A percentile compares a stretch with the other conserved stretches of the same genome.
These are phyloP conservation scores for Botrytis cinerea DNA, from an alignment of 2,329 filamentous ascomycete species.

Conservation along the genomic window DNA sequence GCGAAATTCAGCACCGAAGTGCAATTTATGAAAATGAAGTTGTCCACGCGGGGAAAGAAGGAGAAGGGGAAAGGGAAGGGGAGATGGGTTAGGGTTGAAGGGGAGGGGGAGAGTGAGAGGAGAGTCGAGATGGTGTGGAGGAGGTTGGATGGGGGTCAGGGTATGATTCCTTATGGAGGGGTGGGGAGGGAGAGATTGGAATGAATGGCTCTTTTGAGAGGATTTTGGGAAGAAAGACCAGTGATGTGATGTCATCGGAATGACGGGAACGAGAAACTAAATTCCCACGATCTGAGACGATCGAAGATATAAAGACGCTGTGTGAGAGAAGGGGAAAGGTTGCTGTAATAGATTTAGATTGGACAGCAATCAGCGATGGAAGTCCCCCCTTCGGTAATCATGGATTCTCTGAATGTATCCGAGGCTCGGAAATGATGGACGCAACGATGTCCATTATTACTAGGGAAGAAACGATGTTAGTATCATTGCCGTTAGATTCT, in stretches of 20 bases:
- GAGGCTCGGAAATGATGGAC: neutral
- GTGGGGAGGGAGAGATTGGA: conserved; percentile 24
- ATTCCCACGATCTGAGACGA: neutral
- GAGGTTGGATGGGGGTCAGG: conserved; percentile 20
- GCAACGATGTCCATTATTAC: neutral
- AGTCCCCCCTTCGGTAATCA: neutral
- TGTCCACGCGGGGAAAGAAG: neutral
- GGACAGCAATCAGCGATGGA: neutral
- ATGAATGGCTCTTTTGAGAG: neutral
- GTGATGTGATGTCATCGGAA: neutral
- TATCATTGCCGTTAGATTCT: neutral
- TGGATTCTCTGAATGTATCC: neutral
- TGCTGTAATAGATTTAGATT: neutral
- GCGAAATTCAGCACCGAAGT: conserved; percentile 21
- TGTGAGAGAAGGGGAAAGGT: neutral
- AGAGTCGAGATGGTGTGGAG: conserved; percentile 21
- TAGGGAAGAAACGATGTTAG: neutral
- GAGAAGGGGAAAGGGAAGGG: neutral
- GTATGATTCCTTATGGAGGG: conserved; percentile 20
- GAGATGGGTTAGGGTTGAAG: conserved; percentile 21
- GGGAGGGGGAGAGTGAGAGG: conserved; percentile 19
- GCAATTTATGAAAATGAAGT: neutral
- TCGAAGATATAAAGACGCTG: neutral
- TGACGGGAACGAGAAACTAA: too few species aligned
- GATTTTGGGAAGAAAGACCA: fast-evolving